Evolutionary conservation across 306 rosid species (phyloP).

Genomic region (Castanea sativa): DNA sequence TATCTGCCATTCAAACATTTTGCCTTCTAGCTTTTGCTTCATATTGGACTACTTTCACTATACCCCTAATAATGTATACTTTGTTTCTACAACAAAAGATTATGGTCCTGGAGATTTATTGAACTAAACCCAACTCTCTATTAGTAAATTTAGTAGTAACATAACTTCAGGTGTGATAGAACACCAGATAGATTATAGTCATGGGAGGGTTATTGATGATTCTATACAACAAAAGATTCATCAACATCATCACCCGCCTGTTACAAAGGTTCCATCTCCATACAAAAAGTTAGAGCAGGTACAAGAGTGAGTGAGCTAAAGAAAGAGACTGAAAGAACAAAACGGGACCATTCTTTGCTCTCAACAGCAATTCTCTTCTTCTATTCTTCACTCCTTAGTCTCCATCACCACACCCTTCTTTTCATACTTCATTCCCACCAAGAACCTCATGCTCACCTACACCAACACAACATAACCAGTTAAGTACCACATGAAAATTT

Average conservation of each 20-base stretch:
- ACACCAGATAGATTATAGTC: too few species aligned
- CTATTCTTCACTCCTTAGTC: constrained; percentile 34
- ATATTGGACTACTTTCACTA: too few species aligned
- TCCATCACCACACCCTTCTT: constrained; percentile 53
- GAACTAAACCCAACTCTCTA: too few species aligned
- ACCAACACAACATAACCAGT: background rate
- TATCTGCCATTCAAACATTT: too few species aligned
- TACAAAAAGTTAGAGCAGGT: too few species aligned
- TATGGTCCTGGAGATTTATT: too few species aligned
- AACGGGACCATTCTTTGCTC: background rate
- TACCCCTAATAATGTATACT: too few species aligned
- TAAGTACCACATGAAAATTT: background rate
- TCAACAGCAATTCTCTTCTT: background rate
- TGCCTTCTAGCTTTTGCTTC: too few species aligned
- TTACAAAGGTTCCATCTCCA: background rate
- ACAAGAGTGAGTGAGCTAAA: background rate
- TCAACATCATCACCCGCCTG: background rate
- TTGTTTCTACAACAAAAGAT: too few species aligned
- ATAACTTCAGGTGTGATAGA: too few species aligned
- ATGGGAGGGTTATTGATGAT: background rate
- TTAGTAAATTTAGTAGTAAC: too few species aligned
- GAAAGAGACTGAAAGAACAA: background rate
- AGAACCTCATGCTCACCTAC: constrained; percentile 70
- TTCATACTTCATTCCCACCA: constrained; percentile 73
- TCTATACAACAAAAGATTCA: background rate